phyloP scores from a whole-genome alignment of 768 basidiomycete species.

The Nidularia sp. region DNA sequence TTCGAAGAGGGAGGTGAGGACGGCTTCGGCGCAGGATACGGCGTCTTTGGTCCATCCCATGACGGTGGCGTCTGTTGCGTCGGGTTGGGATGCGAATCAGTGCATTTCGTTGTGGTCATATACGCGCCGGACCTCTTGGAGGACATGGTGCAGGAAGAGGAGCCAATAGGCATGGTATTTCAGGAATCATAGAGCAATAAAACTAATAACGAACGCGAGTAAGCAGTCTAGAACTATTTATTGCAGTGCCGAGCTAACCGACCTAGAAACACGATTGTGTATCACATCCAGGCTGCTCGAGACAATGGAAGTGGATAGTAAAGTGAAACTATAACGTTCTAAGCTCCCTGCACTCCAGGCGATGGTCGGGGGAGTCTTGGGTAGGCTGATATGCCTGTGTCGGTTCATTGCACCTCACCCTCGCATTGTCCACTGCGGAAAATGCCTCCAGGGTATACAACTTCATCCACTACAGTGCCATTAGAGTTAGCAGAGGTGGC shows the following conservation, averaged over 20 bases:
- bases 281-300: conserved; percentile 32
- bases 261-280: conserved; percentile 34
- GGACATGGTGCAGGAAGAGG: conserved; percentile 13
- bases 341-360: conserved; percentile 21
- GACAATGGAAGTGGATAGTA: conserved; percentile 20
- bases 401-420: conserved; percentile 18
- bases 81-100: conserved; percentile 27
- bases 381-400: too few species aligned
- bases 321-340: conserved; percentile 27
- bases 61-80: conserved; percentile 22
- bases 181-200: conserved; percentile 34
- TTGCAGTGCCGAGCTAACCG: conserved; percentile 4
- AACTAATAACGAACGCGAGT: conserved; percentile 20
- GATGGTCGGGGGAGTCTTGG: conserved; percentile 25
- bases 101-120: conserved; percentile 14
- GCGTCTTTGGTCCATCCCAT: conserved; percentile 32
- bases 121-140: conserved; percentile 7
- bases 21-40: conserved; percentile 28
- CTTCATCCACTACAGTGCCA: conserved; percentile 4
- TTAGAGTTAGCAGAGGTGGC: conserved; percentile 4
- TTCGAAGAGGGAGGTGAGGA: conserved; percentile 28
- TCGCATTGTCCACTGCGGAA: too few species aligned
- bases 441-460: conserved; percentile 4
- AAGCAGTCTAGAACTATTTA: not conserved
- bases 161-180: conserved; percentile 37